Conservation (phyloP, 1,284 basidiomycete genomes). For the Rhodofomes roseus region DNA sequence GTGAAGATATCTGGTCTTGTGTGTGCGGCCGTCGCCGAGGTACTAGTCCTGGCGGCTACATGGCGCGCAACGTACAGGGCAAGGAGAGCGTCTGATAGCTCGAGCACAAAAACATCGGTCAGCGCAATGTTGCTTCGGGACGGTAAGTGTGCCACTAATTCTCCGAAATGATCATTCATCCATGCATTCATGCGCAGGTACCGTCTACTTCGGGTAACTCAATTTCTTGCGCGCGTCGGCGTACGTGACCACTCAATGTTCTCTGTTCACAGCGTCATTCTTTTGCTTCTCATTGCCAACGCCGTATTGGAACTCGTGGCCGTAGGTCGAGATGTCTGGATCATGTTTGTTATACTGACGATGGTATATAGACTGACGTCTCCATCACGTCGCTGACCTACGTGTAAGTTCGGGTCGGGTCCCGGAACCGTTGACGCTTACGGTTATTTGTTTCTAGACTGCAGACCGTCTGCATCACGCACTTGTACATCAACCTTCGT, state of each 20-base stretch:
- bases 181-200: neutral
- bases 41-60: neutral
- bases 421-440: neutral
- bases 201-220: neutral
- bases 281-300: neutral
- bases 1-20: neutral
- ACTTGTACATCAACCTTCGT: neutral
- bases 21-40: neutral
- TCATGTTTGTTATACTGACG: neutral
- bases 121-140: neutral
- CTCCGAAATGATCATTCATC: neutral
- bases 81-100: neutral
- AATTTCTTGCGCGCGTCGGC: neutral
- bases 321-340: neutral
- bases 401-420: neutral
- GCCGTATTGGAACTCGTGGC: neutral
- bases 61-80: neutral
- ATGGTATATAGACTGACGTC: neutral
- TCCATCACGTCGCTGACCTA: neutral
- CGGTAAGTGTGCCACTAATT: neutral
- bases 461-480: neutral
- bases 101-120: neutral
- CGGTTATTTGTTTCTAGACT: neutral
- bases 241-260: neutral
- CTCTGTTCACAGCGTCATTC: neutral